These are phyloP conservation scores for Leccinellum luteum DNA, from an alignment of 768 basidiomycete species.

Conservation along the genomic window DNA sequence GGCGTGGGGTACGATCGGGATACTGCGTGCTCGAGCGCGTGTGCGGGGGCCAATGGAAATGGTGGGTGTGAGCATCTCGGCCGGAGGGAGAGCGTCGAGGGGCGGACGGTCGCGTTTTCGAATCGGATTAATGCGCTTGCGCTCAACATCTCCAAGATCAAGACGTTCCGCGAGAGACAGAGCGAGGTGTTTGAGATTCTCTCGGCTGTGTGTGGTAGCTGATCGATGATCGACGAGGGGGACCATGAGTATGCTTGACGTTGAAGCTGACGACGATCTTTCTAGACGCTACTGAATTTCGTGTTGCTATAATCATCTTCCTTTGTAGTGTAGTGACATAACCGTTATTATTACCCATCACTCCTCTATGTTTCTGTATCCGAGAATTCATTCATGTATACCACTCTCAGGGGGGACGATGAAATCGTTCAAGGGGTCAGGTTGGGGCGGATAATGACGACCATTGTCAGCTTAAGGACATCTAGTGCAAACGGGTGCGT, in stretches of 20 bases:
- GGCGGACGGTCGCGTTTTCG: conserved; percentile 65
- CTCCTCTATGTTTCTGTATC: not conserved
- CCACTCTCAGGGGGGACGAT: not conserved
- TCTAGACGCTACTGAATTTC: not conserved
- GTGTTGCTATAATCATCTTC: not conserved
- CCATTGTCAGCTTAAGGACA: too few relatives aligned
- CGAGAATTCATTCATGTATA: not conserved
- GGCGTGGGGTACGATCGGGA: conserved; percentile 48
- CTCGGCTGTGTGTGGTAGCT: conserved; percentile 23
- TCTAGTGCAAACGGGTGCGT: too few relatives aligned
- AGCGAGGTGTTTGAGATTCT: conserved; percentile 63
- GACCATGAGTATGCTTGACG: not conserved
- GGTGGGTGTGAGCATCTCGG: conserved; percentile 24
- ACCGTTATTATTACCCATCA: not conserved
- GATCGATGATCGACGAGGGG: conserved; percentile 2
- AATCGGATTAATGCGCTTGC: conserved; percentile 77
- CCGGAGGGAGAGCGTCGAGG: conserved; percentile 53
- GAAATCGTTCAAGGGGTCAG: not conserved
- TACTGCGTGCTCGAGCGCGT: not conserved
- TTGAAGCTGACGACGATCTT: not conserved
- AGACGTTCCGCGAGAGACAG: conserved; percentile 71
- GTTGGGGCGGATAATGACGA: not conserved
- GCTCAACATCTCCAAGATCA: conserved; percentile 65
- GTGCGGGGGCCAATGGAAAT: not conserved
- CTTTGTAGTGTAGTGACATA: not conserved